Conservation (phyloP, 805 yeast species). For the Starmerella sp. region DNA sequence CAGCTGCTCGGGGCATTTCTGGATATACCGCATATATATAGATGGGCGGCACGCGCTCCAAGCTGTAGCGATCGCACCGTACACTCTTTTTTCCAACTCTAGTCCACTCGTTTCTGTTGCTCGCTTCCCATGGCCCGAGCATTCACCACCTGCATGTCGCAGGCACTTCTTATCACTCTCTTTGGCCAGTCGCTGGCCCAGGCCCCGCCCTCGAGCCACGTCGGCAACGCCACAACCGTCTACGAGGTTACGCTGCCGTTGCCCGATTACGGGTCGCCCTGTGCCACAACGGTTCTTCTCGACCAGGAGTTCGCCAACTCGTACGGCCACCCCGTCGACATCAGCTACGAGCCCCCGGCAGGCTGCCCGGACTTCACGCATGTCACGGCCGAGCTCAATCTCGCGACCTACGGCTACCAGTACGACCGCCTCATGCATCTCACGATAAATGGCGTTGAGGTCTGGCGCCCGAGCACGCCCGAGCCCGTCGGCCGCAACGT, state of each 20-base stretch:
- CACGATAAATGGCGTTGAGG: constrained; percentile 46
- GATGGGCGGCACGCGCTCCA: too few species aligned
- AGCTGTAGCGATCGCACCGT: too few species aligned
- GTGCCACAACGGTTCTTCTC: constrained; percentile 14
- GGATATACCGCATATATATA: neutral
- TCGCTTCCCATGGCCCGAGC: too few species aligned
- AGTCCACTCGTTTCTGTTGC: neutral
- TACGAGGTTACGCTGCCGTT: constrained; percentile 12
- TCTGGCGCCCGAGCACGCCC: constrained; percentile 70
- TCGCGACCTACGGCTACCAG: constrained; percentile 29
- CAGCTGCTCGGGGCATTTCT: too few species aligned
- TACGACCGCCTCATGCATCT: constrained; percentile 32
- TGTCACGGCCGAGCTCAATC: constrained; percentile 26
- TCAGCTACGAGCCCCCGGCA: constrained; percentile 27
- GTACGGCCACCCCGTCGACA: constrained; percentile 26
- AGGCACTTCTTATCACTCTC: neutral
- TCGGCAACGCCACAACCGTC: neutral
- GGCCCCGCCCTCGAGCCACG: neutral
- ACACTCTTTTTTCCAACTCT: too few species aligned
- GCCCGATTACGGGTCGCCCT: constrained; percentile 14
- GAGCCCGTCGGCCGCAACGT: constrained; percentile 50
- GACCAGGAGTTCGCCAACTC: constrained; percentile 28
- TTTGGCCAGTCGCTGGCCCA: neutral
- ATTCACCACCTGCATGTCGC: neutral
- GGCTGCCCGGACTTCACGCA: constrained; percentile 26